Evolutionary conservation across 495 filamentous ascomycete genomes (phyloP).

Genomic region (Penicillium parvum): DNA sequence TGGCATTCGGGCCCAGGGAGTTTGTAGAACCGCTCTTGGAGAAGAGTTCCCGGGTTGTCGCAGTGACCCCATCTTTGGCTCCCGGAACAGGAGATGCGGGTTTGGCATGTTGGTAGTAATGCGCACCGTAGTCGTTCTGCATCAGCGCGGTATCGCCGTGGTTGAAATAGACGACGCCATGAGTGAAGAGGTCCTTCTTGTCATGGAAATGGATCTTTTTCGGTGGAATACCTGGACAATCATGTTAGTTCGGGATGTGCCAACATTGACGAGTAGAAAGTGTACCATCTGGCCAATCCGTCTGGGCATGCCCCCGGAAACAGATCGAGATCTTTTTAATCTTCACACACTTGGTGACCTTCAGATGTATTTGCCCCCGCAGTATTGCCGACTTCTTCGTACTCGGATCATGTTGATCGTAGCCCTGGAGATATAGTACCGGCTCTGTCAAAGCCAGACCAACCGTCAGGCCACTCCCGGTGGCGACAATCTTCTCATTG

Average conservation of each 20-base stretch:
- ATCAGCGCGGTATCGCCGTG: slow-evolving; percentile 58
- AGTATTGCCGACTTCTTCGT: slow-evolving; percentile 77
- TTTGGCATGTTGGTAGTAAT: slow-evolving; percentile 42
- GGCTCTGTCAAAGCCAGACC: slow-evolving; percentile 82
- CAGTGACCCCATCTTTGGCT: slow-evolving; percentile 38
- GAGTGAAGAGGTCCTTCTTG: slow-evolving; percentile 54
- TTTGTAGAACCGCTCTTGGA: slow-evolving; percentile 37
- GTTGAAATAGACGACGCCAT: slow-evolving; percentile 46
- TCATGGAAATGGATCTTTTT: slow-evolving; percentile 80
- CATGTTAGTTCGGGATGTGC: slow-evolving; percentile 9
- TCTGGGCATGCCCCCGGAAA: slow-evolving; percentile 80
- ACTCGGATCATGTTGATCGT: slow-evolving; percentile 71
- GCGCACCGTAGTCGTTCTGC: slow-evolving; percentile 55
- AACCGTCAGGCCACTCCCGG: slow-evolving; percentile 67
- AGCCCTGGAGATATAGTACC: slow-evolving; percentile 82
- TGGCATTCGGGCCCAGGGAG: slow-evolving; percentile 34
- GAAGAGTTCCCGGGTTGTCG: slow-evolving; percentile 40
- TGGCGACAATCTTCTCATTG: slow-evolving; percentile 66
- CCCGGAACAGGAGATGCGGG: slow-evolving; percentile 42
- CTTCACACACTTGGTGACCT: slow-evolving; percentile 85
- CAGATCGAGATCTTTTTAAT: slow-evolving; percentile 89
- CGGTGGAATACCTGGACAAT: slow-evolving; percentile 72
- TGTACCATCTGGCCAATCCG: slow-evolving; percentile 93
- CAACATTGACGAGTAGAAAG: not conserved
- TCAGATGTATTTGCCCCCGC: slow-evolving; percentile 76